Evolutionary conservation across 768 basidiomycete species (phyloP).

Genomic region (Rhizopogon vinicolor): DNA sequence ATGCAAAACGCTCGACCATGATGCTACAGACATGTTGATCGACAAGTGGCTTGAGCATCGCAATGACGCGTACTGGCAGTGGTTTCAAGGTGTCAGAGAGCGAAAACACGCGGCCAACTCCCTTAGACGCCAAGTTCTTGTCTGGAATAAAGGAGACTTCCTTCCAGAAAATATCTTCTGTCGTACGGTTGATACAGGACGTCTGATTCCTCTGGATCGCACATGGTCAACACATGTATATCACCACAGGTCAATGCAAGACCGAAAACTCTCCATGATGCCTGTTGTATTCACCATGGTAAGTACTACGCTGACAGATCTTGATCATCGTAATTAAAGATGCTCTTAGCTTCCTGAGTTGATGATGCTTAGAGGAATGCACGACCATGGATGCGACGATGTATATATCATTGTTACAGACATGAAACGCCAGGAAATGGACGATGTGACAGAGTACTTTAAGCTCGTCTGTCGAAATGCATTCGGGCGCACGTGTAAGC

Average conservation of each 20-base stretch:
- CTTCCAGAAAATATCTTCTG: slow-evolving; percentile 78
- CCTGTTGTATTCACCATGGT: slow-evolving; percentile 82
- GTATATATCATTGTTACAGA: slow-evolving; percentile 78
- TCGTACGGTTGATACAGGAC: slow-evolving; percentile 72
- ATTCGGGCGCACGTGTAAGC: slow-evolving; percentile 56
- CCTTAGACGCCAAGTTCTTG: slow-evolving; percentile 44
- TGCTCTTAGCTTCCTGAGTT: slow-evolving; percentile 62
- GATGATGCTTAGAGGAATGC: slow-evolving; percentile 78
- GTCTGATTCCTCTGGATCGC: slow-evolving; percentile 74
- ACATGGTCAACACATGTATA: slow-evolving; percentile 82
- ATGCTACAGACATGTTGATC: slow-evolving; percentile 73
- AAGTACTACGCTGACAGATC: slow-evolving; percentile 11
- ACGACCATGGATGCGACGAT: slow-evolving; percentile 75
- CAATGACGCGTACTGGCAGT: slow-evolving; percentile 71
- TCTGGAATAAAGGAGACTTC: slow-evolving; percentile 66
- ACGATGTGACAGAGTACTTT: slow-evolving; percentile 75
- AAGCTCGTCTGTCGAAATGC: slow-evolving; percentile 66
- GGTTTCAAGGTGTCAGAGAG: slow-evolving; percentile 69
- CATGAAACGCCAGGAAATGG: slow-evolving; percentile 76
- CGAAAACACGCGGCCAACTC: slow-evolving; percentile 53
- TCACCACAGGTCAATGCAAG: slow-evolving; percentile 72
- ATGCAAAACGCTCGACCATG: slow-evolving; percentile 72
- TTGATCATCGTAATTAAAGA: not conserved
- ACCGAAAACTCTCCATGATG: slow-evolving; percentile 71
- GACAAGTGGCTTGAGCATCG: slow-evolving; percentile 82